Conservation (phyloP, 768 basidiomycete species). For the Ramaria sp. region DNA sequence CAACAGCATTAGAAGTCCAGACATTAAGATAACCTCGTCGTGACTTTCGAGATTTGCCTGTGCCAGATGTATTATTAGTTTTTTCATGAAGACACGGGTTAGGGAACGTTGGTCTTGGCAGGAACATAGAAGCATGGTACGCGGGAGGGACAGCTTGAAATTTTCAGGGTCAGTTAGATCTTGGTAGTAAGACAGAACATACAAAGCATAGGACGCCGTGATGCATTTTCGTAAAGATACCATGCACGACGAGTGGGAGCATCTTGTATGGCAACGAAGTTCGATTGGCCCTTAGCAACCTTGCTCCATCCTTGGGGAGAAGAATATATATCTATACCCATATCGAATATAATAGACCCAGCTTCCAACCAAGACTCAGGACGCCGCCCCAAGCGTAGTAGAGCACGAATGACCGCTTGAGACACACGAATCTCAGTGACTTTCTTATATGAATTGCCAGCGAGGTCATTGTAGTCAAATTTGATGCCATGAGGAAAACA, state of each 20-base stretch:
- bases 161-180: background rate
- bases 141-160: background rate
- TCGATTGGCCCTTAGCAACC: conserved; percentile 40
- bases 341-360: conserved; percentile 38
- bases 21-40: background rate
- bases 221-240: conserved; percentile 26
- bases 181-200: background rate
- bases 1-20: conserved; percentile 22
- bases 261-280: conserved; percentile 68
- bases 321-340: conserved; percentile 58
- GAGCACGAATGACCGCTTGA: conserved; percentile 32
- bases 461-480: conserved; percentile 66
- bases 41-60: background rate
- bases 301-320: conserved; percentile 46
- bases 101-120: conserved; percentile 14
- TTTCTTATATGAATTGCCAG: conserved; percentile 55
- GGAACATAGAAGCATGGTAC: conserved; percentile 15
- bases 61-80: background rate
- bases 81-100: background rate
- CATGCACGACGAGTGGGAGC: conserved; percentile 49
- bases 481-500: conserved; percentile 47
- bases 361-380: conserved; percentile 56
- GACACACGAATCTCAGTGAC: conserved; percentile 52
- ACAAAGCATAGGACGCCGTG: background rate
- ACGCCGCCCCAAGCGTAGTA: conserved; percentile 26